Base-by-base conservation (phyloP, 2,329 filamentous ascomycete genomes). In the Parastagonospora nodorum region DNA sequence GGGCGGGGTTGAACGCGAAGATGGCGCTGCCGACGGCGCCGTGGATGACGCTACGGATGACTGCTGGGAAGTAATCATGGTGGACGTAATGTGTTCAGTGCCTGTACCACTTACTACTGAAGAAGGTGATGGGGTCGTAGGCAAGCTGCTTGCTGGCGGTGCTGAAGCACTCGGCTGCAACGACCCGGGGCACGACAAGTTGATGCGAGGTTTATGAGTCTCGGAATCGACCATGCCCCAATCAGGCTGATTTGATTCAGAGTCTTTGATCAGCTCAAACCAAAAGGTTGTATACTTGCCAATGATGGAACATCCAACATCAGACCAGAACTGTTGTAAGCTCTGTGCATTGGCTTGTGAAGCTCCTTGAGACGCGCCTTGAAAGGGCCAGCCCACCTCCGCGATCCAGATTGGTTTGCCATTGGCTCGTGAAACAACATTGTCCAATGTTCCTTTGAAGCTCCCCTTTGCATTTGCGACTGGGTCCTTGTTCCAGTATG, bases 401-500 rank as follows among this genome's bases (percentile, higher is more conserved):
- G 67, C 64, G 38, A 74, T 69, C 70, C 71, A 74, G 5, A 74
- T 58, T 1, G 58, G 56, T 11, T 42, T 64, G 12, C 58, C 51
- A 8, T 58, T 58, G 19, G 66, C 61, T 11, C 57, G 55, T 37
- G 54, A 45, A 29, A 66, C 49, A 2, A 67, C 62, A 2, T 57
- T 47, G 14, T 57, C 50, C 7, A 73, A 45, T 2, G 56, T 56
- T 5, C 50, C 41, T 15, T 53, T 51, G 43, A 71, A 72, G 38
- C 62, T 66, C 8, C 69, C 60, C 62, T 83, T 81, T 6, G 56
- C 58, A 10, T 62, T 49, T 1, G 77, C 77, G 32, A 63, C 64
- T 12, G 55, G 40, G 8, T 66, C 52, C 11, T 55, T 55, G 30
- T 61, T 51, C 61, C 66, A 74, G 48, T 66, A 73, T 1, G 70